Evolutionary conservation across 2,329 filamentous ascomycete genomes (phyloP).

Genomic region (Fusarium hainanense): DNA sequence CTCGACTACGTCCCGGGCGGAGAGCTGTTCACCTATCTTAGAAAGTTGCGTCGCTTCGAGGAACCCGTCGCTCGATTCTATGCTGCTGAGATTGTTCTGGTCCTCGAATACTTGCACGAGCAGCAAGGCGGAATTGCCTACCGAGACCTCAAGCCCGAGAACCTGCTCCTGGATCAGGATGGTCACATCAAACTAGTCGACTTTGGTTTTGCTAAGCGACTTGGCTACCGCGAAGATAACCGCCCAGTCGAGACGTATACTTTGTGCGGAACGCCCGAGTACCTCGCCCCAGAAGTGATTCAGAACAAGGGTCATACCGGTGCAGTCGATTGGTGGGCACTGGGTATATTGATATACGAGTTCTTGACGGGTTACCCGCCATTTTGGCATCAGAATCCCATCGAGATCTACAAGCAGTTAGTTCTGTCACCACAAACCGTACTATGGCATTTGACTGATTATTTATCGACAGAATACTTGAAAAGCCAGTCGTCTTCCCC

Average conservation of each 20-base stretch:
- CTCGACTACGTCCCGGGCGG: conserved; percentile 86
- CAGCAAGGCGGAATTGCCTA: conserved; percentile 81
- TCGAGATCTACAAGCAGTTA: conserved; percentile 86
- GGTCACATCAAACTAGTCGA: conserved; percentile 87
- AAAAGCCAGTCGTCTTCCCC: conserved; percentile 80
- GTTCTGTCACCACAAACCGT: conserved; percentile 41
- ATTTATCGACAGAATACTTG: conserved; percentile 71
- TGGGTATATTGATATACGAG: conserved; percentile 86
- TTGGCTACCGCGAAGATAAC: conserved; percentile 64
- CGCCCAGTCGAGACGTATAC: conserved; percentile 78
- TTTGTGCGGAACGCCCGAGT: conserved; percentile 85
- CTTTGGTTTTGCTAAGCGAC: conserved; percentile 85
- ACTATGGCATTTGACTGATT: conserved; percentile 7
- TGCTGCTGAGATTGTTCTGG: conserved; percentile 83
- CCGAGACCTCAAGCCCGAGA: conserved; percentile 85
- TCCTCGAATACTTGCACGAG: conserved; percentile 84
- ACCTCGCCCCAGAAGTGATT: conserved; percentile 86
- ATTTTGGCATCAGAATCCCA: conserved; percentile 88
- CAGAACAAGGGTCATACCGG: conserved; percentile 81
- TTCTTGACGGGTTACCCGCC: conserved; percentile 87
- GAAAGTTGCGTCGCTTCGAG: conserved; percentile 81
- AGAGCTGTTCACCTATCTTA: conserved; percentile 85
- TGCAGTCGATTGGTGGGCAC: conserved; percentile 88
- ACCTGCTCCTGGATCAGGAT: conserved; percentile 79
- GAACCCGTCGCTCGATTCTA: conserved; percentile 84